Base-by-base conservation (phyloP, 352 stramenopile genomes). In the Plasmopara viticola region DNA sequence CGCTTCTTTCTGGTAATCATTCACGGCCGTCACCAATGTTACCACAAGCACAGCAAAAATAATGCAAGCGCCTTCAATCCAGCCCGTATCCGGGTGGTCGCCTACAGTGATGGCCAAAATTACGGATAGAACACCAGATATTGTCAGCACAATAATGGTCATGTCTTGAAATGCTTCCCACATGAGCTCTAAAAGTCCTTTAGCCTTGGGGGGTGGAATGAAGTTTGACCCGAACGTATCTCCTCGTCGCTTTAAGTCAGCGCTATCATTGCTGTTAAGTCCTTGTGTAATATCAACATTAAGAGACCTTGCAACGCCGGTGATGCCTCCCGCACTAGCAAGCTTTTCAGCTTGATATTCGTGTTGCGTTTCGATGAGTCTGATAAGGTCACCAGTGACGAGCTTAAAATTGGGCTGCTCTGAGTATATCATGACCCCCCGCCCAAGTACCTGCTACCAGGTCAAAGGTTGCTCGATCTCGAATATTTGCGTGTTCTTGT, bases 1-100 rank as follows among this genome's bases (percentile, higher is more conserved):
- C 39, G 85, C 59, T 54, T 97, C 87, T 51, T 97, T 96, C 50
- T 90, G 84, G 61, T 95, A 96, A 55, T 98, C 91, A 54, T 95
- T 97, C 43, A 91, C 51, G 29, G 88, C 88, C 14, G 90, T 89
- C 40, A 98, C 90, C 20, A 91, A 75, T 0, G 84, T 87, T 28
- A 97, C 88, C 9, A 98, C 70, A 6, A 97, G 64, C 33, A 97
- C 84, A 0, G 91, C 79, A 9, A 96, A 74, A 44, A 97, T 78
- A 64, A 98, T 97, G 53, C 86, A 94, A 17, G 73, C 66, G 46
- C 89, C 90, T 72, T 97, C 88, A 45, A 97, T 90, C 88, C 87
- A 97, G 38, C 74, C 76, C 15, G 68, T 83, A 37, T 79, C 67
- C 9, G 52, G 57, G 54, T 88, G 67, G 15, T 86, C 66, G 0